Conservation (phyloP, 176 grass and related monocot genomes). For the Pontederia paniculata region DNA sequence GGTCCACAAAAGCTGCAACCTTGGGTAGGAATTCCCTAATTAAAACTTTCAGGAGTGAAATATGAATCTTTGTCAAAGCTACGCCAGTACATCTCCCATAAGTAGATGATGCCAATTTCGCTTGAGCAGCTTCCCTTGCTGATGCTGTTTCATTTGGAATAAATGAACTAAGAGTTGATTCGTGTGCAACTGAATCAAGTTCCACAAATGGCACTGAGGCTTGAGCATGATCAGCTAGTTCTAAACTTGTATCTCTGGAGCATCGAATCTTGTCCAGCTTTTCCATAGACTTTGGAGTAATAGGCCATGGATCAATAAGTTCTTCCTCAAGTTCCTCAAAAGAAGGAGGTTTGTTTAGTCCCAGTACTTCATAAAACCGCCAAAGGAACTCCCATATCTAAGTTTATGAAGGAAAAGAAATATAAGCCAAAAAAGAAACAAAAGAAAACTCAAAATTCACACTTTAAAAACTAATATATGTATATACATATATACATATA, state of each 20-base stretch:
- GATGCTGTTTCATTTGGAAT: conserved; percentile 68
- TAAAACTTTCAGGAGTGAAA: conserved; percentile 72
- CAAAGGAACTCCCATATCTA: conserved; percentile 83
- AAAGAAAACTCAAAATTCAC: no score
- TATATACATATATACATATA: no score
- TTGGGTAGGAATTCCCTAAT: conserved; percentile 60
- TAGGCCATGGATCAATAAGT: conserved; percentile 89
- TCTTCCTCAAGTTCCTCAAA: conserved; percentile 88
- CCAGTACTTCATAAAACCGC: conserved; percentile 66
- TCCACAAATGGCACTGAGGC: conserved; percentile 44
- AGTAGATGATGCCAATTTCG: conserved; percentile 52
- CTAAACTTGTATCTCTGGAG: conserved; percentile 29
- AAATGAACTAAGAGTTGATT: conserved; percentile 34
- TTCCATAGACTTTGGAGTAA: conserved; percentile 35
- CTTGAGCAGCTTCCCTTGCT: conserved; percentile 49
- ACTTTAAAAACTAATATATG: no score
- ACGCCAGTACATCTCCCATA: conserved; percentile 69
- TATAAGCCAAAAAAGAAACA: conserved; percentile 14
- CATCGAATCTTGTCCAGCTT: conserved; percentile 27
- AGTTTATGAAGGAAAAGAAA: conserved; percentile 16
- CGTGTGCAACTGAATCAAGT: conserved; percentile 35
- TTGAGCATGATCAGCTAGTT: conserved; percentile 33
- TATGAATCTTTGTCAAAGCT: conserved; percentile 56
- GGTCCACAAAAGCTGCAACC: conserved; percentile 77
- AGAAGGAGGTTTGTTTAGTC: conserved; percentile 68